Conservation (phyloP, 2,329 filamentous ascomycete genomes). For the Rugonectria rugulosa region DNA sequence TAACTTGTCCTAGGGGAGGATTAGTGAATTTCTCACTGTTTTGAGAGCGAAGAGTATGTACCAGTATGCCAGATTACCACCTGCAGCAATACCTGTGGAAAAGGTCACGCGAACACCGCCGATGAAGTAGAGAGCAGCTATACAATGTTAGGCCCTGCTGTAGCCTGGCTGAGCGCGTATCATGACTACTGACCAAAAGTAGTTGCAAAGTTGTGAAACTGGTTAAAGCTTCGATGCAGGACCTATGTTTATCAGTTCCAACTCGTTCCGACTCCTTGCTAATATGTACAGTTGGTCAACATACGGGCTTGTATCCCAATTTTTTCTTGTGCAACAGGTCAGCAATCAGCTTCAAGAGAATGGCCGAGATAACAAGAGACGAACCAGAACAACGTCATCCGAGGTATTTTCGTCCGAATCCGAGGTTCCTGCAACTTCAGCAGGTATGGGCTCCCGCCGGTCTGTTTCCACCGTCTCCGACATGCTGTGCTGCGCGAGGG, state of each 20-base stretch:
- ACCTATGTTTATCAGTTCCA: conserved; percentile 47
- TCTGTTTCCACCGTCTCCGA: neutral
- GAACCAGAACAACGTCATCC: neutral
- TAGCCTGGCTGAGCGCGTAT: neutral
- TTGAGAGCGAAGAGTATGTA: conserved; percentile 33
- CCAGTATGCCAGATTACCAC: conserved; percentile 68
- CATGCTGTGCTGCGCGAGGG: too few relatives aligned
- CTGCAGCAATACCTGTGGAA: conserved; percentile 68
- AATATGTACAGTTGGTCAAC: neutral
- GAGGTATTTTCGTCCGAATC: conserved; percentile 5
- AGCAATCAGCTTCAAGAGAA: neutral
- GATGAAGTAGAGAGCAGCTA: conserved; percentile 68
- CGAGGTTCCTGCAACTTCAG: neutral
- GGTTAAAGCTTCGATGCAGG: conserved; percentile 62
- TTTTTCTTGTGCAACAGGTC: conserved; percentile 24
- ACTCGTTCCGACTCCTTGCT: neutral
- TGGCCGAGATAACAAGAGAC: neutral
- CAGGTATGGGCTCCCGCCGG: neutral
- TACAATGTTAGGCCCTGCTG: neutral
- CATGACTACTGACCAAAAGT: conserved; percentile 57
- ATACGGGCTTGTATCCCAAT: conserved; percentile 38
- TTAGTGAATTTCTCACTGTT: too few relatives aligned
- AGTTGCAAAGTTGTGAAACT: conserved; percentile 66
- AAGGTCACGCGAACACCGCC: conserved; percentile 67
- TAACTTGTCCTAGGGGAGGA: conserved; percentile 58